Base-by-base conservation (phyloP, 768 basidiomycete genomes). In the Phaeotremella fagi region DNA sequence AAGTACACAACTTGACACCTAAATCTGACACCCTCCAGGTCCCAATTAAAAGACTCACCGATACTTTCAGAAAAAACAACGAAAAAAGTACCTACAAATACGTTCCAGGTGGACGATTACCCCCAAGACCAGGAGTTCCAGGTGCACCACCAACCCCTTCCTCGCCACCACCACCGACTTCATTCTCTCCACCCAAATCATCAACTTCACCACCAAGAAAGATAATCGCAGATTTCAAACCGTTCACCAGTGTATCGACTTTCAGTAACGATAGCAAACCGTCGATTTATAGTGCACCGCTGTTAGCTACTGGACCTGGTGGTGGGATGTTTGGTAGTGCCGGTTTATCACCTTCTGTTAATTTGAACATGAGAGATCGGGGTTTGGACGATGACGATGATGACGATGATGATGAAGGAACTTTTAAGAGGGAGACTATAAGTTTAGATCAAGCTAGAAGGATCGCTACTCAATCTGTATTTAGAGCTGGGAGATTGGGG, bases 1-100 rank as follows among this genome's bases (percentile, higher is more conserved):
- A 5, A 50, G 33, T 29, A 24, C 31, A 33, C 31, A 7, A 33
- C 31, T 33, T 16, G 9, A 33, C 31, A 33, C 31, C 31, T 16
- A 16, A 33, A 33, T 7, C 38, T 14, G 15, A 31, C 33, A 29
- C 23, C 16, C 18, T 16, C 6, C 70, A 95, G 91, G 87, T 95
- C 43, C 83, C 85, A 45, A 90, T 89, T n/a, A 88, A 90, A 36
- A 86, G 94, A 2, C 94, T 97, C 78, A 97, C 94, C 18, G 92
- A 98, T 62, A 92, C 94, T 74, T 98, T 97, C 74, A 81, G 92
- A 24, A 82, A 84, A 62, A 83, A 72, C 14, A 73, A 75, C 37
- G 75, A 74, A 55, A 48, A 56, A 25, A 50, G 62, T 70, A 81
- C 20, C 73, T 81, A 52, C 76, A 79, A 28, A 20, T 78, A 81